Base-by-base conservation (phyloP, 768 basidiomycete species). In the Russula abietina region DNA sequence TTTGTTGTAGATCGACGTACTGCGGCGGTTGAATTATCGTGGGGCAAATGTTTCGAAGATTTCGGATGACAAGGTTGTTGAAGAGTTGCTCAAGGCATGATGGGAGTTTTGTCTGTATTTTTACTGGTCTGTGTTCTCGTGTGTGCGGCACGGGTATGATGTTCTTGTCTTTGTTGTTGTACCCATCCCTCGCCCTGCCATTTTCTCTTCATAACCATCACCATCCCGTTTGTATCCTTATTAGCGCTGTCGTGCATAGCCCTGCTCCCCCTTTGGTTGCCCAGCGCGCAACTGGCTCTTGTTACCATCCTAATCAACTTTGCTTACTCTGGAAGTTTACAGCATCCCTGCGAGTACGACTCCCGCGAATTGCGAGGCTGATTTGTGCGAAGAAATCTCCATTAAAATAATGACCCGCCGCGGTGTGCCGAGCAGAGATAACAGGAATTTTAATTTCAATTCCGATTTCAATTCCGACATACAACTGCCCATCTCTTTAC, bases 11-110 rank as follows among this genome's bases (percentile, higher is more conserved):
- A 91, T 95, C 64, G 93, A 93, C 70, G 89, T 87, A n/a, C 80
- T 96, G 64, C 83, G 88, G 67, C 80, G 91, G 69, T 71, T 95
- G 71, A 95, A 96, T 73, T 96, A 96, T 75, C 85, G 93, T 30
- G 85, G 93, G 28, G 76, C 83, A 19, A 94, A 93, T 71, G 85
- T 88, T 51, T 79, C 85, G 16, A 86, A 88, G 73, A 89, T 92
- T 73, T 74, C 83, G 46, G 91, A 93, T 69, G 92, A 94, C 70
- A 82, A 86, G 71, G 79, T 94, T 46, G 87, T 95, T 28, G 90
- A 94, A 74, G 91, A 93, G 75, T 78, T 94, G 65, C 77, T 95
- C 57, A 68, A 58, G 75, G 89, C 88, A 70, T 81, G 67, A 77
- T 50, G 59, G 26, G 11, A 16, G 6, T 26, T 5, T 41, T 28